Percentiles rank a stretch among this genome's conserved stretches.
Evolutionary conservation across 2,329 filamentous ascomycete species (phyloP).

Genomic region (Hyphodiscus sp.): DNA sequence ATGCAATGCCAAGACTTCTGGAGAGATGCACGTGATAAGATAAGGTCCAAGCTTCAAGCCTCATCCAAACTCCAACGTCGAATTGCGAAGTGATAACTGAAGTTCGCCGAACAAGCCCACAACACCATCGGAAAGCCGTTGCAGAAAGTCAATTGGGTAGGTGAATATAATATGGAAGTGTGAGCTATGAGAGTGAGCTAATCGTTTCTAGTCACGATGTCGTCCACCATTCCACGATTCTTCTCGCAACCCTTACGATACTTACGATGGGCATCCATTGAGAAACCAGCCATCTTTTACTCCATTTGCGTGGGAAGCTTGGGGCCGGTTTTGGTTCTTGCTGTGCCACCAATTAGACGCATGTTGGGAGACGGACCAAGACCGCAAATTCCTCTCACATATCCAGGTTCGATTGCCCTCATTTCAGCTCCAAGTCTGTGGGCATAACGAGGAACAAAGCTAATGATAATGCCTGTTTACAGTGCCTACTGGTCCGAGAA

Average conservation of each 20-base stretch:
- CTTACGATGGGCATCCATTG: conserved; percentile 78
- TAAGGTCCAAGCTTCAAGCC: conserved; percentile 10
- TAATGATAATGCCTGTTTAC: conserved; percentile 16
- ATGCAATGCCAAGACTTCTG: conserved; percentile 28
- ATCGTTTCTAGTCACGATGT: conserved; percentile 45
- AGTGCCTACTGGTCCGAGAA: conserved; percentile 55
- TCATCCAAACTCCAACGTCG: conserved; percentile 12
- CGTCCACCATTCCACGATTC: conserved; percentile 63
- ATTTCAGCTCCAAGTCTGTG: background rate
- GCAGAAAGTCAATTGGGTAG: conserved; percentile 31
- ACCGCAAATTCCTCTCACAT: conserved; percentile 74
- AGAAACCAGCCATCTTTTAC: conserved; percentile 89
- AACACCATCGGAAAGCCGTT: conserved; percentile 5
- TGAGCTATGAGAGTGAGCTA: conserved; percentile 4
- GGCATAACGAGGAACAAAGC: background rate
- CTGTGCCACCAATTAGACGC: conserved; percentile 67
- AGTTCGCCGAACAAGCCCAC: conserved; percentile 12
- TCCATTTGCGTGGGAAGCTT: conserved; percentile 66
- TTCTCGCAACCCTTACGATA: conserved; percentile 79
- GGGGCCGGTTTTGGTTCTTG: conserved; percentile 65
- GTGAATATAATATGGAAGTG: conserved; percentile 3
- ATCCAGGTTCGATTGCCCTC: conserved; percentile 70
- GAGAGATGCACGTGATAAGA: conserved; percentile 12
- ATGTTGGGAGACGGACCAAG: conserved; percentile 68
- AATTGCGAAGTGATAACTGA: conserved; percentile 2